These are phyloP conservation scores for Salinomyces thailandicus DNA, from an alignment of 2,329 filamentous ascomycete species.

Conservation along the genomic window DNA sequence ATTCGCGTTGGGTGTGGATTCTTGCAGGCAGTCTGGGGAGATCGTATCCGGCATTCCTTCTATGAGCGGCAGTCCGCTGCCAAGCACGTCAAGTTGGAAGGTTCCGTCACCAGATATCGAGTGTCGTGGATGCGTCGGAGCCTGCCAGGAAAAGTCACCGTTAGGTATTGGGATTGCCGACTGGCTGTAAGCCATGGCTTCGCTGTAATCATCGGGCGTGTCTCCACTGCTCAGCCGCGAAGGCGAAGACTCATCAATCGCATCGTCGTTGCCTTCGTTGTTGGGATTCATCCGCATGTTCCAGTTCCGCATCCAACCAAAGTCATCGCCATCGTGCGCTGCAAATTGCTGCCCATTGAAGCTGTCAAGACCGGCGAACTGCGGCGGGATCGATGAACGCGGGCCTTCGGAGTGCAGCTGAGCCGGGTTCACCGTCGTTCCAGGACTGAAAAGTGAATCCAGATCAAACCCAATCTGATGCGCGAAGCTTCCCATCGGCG, in stretches of 20 bases:
- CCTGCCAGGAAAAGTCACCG: constrained; percentile 46
- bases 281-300: constrained; percentile 56
- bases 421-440: constrained; percentile 53
- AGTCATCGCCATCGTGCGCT: constrained; percentile 61
- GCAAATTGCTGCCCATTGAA: constrained; percentile 30
- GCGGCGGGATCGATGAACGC: constrained; percentile 35
- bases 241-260: constrained; percentile 85
- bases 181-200: constrained; percentile 76
- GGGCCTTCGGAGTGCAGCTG: constrained; percentile 71
- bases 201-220: constrained; percentile 79
- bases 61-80: constrained; percentile 63
- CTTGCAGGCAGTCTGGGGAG: constrained; percentile 64
- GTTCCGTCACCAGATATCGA: constrained; percentile 51
- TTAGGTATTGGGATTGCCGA: constrained; percentile 16
- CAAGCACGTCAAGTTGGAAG: constrained; percentile 65
- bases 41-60: constrained; percentile 61
- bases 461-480: constrained; percentile 53
- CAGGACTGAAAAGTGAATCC: constrained; percentile 58
- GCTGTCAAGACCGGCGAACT: constrained; percentile 40
- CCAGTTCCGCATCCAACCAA: constrained; percentile 78
- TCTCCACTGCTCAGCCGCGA: constrained; percentile 94
- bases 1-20: constrained; percentile 58
- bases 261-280: constrained; percentile 59
- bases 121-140: constrained; percentile 55
- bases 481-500: constrained; percentile 55